Percentiles rank a stretch among this genome's conserved stretches.
phyloP scores from a whole-genome alignment of 306 rosid species.

The Medicago lupulina region DNA sequence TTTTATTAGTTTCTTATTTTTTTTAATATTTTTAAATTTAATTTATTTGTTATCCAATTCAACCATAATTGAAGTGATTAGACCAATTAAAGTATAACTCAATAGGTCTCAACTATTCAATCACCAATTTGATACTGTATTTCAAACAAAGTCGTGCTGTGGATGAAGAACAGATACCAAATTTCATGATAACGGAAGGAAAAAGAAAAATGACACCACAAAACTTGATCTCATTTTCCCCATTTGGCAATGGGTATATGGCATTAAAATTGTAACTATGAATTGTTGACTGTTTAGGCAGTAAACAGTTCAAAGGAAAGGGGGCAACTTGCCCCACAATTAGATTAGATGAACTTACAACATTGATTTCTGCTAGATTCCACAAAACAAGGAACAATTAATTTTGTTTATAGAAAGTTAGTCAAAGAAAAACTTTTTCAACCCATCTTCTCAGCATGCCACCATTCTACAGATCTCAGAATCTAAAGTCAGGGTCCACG shows the following conservation, averaged over 20 bases:
- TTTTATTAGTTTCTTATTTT: too few species aligned
- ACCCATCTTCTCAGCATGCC: conserved; percentile 31
- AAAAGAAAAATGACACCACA: conserved; percentile 1
- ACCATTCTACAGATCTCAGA: conserved; percentile 59
- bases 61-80: too few species aligned
- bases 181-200: background rate
- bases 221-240: conserved; percentile 47
- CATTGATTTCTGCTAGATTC: conserved; percentile 58
- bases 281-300: conserved; percentile 38
- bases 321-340: conserved; percentile 66
- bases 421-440: conserved; percentile 35
- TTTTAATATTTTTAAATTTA: too few species aligned
- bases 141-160: background rate
- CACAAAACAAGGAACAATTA: conserved; percentile 33
- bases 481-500: conserved; percentile 94
- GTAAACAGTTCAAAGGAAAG: conserved; percentile 42
- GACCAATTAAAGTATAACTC: background rate
- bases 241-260: conserved; percentile 48
- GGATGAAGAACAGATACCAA: background rate
- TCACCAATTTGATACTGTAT: background rate
- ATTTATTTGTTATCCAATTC: too few species aligned
- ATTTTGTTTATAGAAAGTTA: conserved; percentile 46
- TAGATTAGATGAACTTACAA: conserved; percentile 82
- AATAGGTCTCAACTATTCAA: background rate
- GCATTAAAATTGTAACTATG: conserved; percentile 44